A percentile compares a stretch with the other conserved stretches of the same genome.
Conservation (phyloP, 495 filamentous ascomycete genomes). For the Trichoderma orchidacearum region DNA sequence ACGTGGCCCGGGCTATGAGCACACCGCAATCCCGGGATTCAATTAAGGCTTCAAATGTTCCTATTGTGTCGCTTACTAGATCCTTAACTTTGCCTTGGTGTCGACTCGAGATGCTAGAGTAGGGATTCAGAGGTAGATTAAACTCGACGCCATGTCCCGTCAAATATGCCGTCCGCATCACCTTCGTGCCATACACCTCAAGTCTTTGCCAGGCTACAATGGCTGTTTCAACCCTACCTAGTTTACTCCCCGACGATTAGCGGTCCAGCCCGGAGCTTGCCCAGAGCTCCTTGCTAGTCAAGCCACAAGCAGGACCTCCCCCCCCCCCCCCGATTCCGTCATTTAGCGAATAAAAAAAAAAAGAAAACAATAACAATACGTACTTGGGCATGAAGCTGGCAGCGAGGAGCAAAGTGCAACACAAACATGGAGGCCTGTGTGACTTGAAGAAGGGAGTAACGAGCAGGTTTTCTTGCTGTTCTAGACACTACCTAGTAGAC, state of each 20-base stretch:
- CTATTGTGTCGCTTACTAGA: background rate
- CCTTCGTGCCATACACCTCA: too few species aligned
- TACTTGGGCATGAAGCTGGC: background rate
- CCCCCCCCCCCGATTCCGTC: background rate
- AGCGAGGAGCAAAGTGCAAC: background rate
- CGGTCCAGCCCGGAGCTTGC: background rate
- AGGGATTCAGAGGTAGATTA: too few species aligned
- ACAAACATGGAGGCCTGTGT: background rate
- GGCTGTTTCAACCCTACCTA: too few species aligned
- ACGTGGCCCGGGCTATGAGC: background rate
- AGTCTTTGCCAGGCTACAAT: too few species aligned
- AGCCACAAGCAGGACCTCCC: background rate
- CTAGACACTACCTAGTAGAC: background rate
- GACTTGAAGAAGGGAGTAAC: too few species aligned
- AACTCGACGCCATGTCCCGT: too few species aligned
- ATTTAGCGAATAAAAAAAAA: background rate
- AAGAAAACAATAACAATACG: background rate
- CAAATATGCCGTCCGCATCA: too few species aligned
- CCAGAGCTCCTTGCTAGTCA: background rate
- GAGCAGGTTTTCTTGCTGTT: background rate
- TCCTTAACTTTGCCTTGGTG: too few species aligned
- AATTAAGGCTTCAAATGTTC: background rate
- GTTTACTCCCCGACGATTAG: too few species aligned
- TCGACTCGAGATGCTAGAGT: too few species aligned
- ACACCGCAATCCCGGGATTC: background rate